phyloP scores from a whole-genome alignment of 495 filamentous ascomycete species.

The Xylaria bambusicola region DNA sequence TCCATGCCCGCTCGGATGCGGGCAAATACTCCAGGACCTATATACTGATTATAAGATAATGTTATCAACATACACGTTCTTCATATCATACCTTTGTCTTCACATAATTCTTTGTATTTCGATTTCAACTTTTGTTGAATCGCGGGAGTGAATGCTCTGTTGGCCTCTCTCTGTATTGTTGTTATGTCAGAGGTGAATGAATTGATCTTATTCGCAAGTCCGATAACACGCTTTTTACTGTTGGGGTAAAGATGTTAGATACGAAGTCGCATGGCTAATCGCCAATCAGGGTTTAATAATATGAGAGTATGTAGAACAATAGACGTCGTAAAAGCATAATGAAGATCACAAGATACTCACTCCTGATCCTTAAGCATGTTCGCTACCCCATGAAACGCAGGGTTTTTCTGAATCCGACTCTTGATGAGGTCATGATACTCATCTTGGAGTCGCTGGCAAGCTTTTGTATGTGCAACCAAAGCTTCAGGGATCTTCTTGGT shows the following conservation, averaged over 20 bases:
- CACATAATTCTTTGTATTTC: constrained; percentile 46
- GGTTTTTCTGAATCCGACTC: constrained; percentile 20
- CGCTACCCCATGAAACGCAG: constrained; percentile 33
- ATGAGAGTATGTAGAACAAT: too few relatives aligned
- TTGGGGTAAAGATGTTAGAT: too few relatives aligned
- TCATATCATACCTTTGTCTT: constrained; percentile 43
- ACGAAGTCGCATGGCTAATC: too few relatives aligned
- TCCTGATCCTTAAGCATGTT: constrained; percentile 41
- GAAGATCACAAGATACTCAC: too few relatives aligned
- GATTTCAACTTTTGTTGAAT: constrained; percentile 44
- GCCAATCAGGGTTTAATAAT: too few relatives aligned
- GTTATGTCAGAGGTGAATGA: constrained; percentile 40
- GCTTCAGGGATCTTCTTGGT: constrained; percentile 15
- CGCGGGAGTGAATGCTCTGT: constrained; percentile 51
- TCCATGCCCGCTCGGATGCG: constrained; percentile 54
- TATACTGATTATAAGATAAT: not conserved
- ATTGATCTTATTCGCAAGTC: constrained; percentile 23
- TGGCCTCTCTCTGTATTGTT: constrained; percentile 52
- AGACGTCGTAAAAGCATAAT: too few relatives aligned
- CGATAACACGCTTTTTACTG: constrained; percentile 8
- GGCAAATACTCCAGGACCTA: constrained; percentile 47
- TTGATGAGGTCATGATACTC: constrained; percentile 38
- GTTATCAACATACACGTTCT: not conserved
- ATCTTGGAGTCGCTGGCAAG: constrained; percentile 18
- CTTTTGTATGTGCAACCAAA: constrained; percentile 10